These are phyloP conservation scores for Phytophthora brassicae DNA, from an alignment of 352 stramenopile genomes.

Conservation along the genomic window DNA sequence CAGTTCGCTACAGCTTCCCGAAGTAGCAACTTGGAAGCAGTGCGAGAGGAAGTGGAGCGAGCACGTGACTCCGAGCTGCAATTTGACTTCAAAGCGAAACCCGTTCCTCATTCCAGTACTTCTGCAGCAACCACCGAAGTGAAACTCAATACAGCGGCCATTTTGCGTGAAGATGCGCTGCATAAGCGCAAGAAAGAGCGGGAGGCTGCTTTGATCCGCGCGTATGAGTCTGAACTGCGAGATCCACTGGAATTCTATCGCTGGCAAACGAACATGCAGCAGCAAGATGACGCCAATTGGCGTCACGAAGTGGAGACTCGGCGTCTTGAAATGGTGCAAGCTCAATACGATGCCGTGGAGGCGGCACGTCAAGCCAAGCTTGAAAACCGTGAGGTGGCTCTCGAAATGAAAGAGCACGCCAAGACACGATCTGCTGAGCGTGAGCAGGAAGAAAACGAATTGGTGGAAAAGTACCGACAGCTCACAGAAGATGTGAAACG, in stretches of 20 bases:
- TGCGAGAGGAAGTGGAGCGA: slow-evolving; percentile 72
- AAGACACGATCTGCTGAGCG: slow-evolving; percentile 69
- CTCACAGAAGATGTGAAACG: slow-evolving; percentile 72
- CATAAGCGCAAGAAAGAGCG: slow-evolving; percentile 92
- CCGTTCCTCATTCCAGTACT: slow-evolving; percentile 47
- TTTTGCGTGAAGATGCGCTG: slow-evolving; percentile 91
- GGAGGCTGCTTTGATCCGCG: slow-evolving; percentile 82
- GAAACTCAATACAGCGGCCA: slow-evolving; percentile 88
- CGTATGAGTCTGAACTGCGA: slow-evolving; percentile 89
- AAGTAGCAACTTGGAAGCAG: slow-evolving; percentile 65
- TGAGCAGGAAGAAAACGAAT: slow-evolving; percentile 52
- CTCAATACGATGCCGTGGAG: slow-evolving; percentile 79
- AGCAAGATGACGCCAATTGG: slow-evolving; percentile 71
- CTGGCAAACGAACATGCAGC: slow-evolving; percentile 88
- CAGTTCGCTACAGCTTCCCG: slow-evolving; percentile 75
- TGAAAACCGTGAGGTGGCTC: slow-evolving; percentile 83
- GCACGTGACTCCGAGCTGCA: slow-evolving; percentile 52
- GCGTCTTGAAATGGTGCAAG: slow-evolving; percentile 81
- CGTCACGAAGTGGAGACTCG: slow-evolving; percentile 75
- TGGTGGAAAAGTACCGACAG: slow-evolving; percentile 57
- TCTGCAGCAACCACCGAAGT: slow-evolving; percentile 41
- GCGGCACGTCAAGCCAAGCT: slow-evolving; percentile 62
- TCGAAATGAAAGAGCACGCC: slow-evolving; percentile 75
- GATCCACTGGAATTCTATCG: slow-evolving; percentile 91
- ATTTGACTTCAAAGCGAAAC: slow-evolving; percentile 82